phyloP scores from a whole-genome alignment of 2,329 filamentous ascomycete species.

The Claviceps sp. region DNA sequence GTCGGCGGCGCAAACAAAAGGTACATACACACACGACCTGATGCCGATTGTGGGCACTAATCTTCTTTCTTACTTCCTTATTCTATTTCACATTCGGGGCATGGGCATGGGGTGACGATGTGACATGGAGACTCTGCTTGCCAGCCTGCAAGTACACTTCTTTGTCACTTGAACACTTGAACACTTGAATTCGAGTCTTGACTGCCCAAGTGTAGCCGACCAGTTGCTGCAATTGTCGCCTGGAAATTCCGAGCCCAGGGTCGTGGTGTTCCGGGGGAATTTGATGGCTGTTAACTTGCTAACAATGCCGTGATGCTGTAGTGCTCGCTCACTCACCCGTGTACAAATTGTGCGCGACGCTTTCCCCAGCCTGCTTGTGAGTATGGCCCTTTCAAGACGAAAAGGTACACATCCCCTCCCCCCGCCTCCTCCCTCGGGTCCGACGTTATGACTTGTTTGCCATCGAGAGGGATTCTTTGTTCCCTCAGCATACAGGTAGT shows the following conservation, averaged over 20 bases:
- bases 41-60: background rate
- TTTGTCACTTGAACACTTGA: too few species aligned
- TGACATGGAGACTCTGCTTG: background rate
- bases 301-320: conserved; percentile 11
- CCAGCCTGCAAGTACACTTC: background rate
- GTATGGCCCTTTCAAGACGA: conserved; percentile 21
- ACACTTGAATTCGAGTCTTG: background rate
- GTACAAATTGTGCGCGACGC: conserved; percentile 37
- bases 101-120: background rate
- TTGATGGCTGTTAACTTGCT: background rate
- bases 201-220: background rate
- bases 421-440: too few species aligned
- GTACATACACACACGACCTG: conserved; percentile 15
- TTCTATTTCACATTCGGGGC: background rate
- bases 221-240: background rate
- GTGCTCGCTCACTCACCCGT: conserved; percentile 42
- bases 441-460: too few species aligned
- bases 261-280: background rate
- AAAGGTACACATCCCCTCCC: conserved; percentile 8
- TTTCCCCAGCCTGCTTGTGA: conserved; percentile 38
- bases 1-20: conserved; percentile 38
- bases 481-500: too few species aligned
- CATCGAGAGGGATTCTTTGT: too few species aligned
- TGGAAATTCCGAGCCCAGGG: background rate
- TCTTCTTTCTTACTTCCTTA: background rate